Conservation (phyloP, 106 monocot genomes). For the Amphibolis antarctica region DNA sequence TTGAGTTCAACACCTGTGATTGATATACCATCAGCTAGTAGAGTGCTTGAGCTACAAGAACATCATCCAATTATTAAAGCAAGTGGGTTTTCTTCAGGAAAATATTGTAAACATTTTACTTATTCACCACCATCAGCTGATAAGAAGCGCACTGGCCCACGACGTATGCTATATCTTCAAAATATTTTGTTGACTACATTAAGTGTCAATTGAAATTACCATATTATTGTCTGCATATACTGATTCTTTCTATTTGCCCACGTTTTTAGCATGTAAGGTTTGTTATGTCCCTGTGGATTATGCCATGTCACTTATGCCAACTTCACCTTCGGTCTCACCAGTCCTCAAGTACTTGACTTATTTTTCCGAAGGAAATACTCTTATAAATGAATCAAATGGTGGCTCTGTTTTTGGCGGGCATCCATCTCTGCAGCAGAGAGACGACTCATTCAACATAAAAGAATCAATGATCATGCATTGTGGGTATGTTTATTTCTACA, state of each 20-base stretch:
- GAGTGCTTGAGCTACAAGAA: background rate
- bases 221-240: background rate
- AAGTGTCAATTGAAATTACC: background rate
- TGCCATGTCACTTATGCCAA: conserved; percentile 62
- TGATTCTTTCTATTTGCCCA: background rate
- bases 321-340: conserved; percentile 54
- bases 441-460: conserved; percentile 47
- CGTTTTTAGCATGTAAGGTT: conserved; percentile 64
- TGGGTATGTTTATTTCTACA: conserved; percentile 49
- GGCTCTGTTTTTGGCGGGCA: conserved; percentile 69
- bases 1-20: background rate
- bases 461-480: conserved; percentile 75
- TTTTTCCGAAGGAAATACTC: conserved; percentile 38
- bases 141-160: conserved; percentile 3
- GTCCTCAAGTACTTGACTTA: conserved; percentile 57
- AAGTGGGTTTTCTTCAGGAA: conserved; percentile 3
- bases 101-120: conserved; percentile 18
- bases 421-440: conserved; percentile 50
- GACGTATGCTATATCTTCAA: conserved; percentile 4
- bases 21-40: background rate
- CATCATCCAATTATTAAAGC: background rate
- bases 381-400: conserved; percentile 27
- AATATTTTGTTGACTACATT: too few relatives aligned
- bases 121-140: background rate
- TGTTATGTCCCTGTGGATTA: conserved; percentile 77